phyloP scores from a whole-genome alignment of 208 protist species.

The Wallacemonas collosoma region DNA sequence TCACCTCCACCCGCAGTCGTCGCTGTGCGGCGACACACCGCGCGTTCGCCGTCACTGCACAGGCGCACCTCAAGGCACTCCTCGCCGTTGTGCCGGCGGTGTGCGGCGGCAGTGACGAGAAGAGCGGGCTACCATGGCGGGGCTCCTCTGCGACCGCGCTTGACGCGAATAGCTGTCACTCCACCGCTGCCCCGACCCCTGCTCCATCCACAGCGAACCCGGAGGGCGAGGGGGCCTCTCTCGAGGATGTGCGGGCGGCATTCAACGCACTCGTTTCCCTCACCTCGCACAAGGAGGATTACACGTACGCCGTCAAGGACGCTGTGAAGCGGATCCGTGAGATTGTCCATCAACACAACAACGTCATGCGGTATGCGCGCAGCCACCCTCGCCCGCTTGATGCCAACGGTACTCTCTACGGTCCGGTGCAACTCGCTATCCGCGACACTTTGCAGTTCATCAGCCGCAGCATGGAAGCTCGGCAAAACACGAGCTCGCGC shows the following conservation, averaged over 20 bases:
- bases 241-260: slow-evolving; percentile 32
- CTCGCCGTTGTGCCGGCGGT: slow-evolving; percentile 9
- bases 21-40: slow-evolving; percentile 10
- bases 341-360: slow-evolving; percentile 36
- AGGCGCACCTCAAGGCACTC: slow-evolving; percentile 10
- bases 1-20: background rate
- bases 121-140: background rate
- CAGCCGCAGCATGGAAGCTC: slow-evolving; percentile 13
- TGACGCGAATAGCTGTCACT: background rate
- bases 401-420: background rate
- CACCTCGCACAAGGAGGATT: slow-evolving; percentile 7
- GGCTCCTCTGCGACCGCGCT: background rate
- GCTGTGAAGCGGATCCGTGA: slow-evolving; percentile 24
- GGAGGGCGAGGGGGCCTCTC: background rate
- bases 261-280: slow-evolving; percentile 22
- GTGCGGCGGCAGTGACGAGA: background rate
- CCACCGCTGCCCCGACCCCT: background rate
- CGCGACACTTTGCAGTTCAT: slow-evolving; percentile 22
- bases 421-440: slow-evolving; percentile 10
- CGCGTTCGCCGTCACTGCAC: background rate
- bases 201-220: too few relatives aligned
- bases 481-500: slow-evolving; percentile 6
- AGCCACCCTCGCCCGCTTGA: slow-evolving; percentile 23
- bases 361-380: slow-evolving; percentile 27
- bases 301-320: slow-evolving; percentile 14